These are phyloP conservation scores for Diddensiella transvaalensis DNA, from an alignment of 805 yeast genomes.

Conservation along the genomic window DNA sequence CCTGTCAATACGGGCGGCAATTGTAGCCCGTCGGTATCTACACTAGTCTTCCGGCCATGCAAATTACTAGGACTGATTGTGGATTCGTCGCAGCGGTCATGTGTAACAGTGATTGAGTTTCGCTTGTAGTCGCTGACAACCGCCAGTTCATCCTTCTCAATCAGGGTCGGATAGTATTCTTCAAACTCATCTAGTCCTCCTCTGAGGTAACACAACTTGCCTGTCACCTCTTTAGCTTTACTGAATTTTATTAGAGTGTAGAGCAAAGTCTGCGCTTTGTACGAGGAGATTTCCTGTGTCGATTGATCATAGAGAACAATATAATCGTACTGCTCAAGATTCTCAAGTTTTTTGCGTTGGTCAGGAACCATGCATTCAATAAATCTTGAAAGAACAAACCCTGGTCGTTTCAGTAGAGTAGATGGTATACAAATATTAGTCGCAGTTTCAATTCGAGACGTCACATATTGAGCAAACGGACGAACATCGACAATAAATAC, in stretches of 20 bases:
- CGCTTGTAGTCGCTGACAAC: slow-evolving; percentile 5
- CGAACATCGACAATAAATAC: slow-evolving; percentile 69
- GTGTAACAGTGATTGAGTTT: slow-evolving; percentile 7
- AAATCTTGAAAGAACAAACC: slow-evolving; percentile 51
- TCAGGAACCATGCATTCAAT: slow-evolving; percentile 36
- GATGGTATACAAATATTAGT: slow-evolving; percentile 83
- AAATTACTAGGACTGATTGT: background rate
- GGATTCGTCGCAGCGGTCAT: background rate
- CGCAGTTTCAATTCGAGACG: slow-evolving; percentile 54
- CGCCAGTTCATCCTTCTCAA: slow-evolving; percentile 5
- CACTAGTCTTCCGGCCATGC: background rate
- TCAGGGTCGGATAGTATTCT: slow-evolving; percentile 6
- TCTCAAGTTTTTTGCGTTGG: slow-evolving; percentile 27
- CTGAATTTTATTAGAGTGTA: slow-evolving; percentile 29
- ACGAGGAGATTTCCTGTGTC: slow-evolving; percentile 15
- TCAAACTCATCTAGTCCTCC: slow-evolving; percentile 26
- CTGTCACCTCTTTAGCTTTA: slow-evolving; percentile 24
- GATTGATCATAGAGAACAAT: slow-evolving; percentile 51
- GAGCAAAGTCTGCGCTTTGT: slow-evolving; percentile 22
- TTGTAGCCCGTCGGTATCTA: background rate
- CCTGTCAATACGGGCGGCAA: slow-evolving; percentile 29
- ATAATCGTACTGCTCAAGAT: slow-evolving; percentile 20
- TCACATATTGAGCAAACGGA: slow-evolving; percentile 70
- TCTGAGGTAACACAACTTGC: slow-evolving; percentile 24
- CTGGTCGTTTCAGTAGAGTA: slow-evolving; percentile 74